These are phyloP conservation scores for Garcia nutans DNA, from an alignment of 345 rosid genomes.

Conservation along the genomic window DNA sequence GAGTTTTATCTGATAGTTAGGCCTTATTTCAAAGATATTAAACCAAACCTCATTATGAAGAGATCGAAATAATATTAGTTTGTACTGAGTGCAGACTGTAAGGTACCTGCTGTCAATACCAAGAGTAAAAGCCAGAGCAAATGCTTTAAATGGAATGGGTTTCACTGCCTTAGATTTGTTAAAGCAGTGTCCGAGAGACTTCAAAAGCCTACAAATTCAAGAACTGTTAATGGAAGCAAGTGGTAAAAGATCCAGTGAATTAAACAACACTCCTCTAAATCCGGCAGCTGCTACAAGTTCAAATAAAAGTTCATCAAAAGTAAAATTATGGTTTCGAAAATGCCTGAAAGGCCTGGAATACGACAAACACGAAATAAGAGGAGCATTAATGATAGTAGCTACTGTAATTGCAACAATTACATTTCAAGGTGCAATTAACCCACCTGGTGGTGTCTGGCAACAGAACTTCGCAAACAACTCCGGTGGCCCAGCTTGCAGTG, in stretches of 20 bases:
- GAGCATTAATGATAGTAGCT: conserved; percentile 2
- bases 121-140: not conserved
- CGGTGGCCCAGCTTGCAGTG: not conserved
- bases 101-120: not conserved
- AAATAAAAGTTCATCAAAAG: not conserved
- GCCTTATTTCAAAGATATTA: too few relatives aligned
- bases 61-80: too few relatives aligned
- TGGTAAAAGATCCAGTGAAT: not conserved
- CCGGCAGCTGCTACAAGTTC: not conserved
- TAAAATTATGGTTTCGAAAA: not conserved
- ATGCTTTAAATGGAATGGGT: not conserved
- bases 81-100: not conserved
- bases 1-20: too few relatives aligned
- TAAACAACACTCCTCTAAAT: not conserved
- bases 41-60: too few relatives aligned
- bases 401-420: conserved; percentile 12
- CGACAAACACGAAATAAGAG: not conserved
- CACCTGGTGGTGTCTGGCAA: conserved; percentile 10
- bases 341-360: not conserved
- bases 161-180: not conserved
- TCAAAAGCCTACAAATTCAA: not conserved
- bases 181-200: not conserved
- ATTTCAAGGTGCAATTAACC: conserved; percentile 1
- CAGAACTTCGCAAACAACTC: not conserved
- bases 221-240: not conserved